Evolutionary conservation across 345 rosid genomes (phyloP), one percentile per base, ranked within the genome.

Genomic region (Lepidium africanum): DNA sequence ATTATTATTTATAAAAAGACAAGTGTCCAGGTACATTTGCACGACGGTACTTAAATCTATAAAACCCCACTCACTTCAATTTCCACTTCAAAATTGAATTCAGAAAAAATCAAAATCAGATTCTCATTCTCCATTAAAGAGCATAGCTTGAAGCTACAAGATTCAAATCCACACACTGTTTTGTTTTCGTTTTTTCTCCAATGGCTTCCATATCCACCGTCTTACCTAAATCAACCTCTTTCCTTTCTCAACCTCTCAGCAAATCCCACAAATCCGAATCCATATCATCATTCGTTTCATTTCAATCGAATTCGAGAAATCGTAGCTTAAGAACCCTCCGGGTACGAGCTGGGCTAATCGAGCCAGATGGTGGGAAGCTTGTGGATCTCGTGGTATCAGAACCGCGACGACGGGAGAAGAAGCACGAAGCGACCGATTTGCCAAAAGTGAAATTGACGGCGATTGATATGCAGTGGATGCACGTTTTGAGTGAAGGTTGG

Each of bases 401-500:
- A 74, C 69, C 94, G 0, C 63, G 74, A 47, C 81, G 74, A 59
- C 79, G 86, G 14, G 70, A 69, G 57, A 86, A 84, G 80, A 72
- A 77, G 59, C 69, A 76, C 48, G 98, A 93, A 77, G 86, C 96
- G 59, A 59, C 45, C 27, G 75, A 63, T 40, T 72, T 90, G 71
- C 89, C 96, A 15, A 65, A 73, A 55, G 78, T 93, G 65, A 85
- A 69, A 73, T 81, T 90, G 11, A 70, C 87, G 13, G 57, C 51
- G 80, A 83, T 93, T 69, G 97, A 90, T 74, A 33, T 79, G 2
- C 85, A 93, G 67, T 90, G 98, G 98, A 87, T 85, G 69, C 97
- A 93, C 73, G 98, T 93, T 6, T 72, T 93, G 70, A 87, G 97
- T 76, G 98, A 93, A 79, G 98, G 98, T 0, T 93, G 98, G 97